Evolutionary conservation across 768 basidiomycete genomes (phyloP).

Genomic region (Mycena albidolilacea): DNA sequence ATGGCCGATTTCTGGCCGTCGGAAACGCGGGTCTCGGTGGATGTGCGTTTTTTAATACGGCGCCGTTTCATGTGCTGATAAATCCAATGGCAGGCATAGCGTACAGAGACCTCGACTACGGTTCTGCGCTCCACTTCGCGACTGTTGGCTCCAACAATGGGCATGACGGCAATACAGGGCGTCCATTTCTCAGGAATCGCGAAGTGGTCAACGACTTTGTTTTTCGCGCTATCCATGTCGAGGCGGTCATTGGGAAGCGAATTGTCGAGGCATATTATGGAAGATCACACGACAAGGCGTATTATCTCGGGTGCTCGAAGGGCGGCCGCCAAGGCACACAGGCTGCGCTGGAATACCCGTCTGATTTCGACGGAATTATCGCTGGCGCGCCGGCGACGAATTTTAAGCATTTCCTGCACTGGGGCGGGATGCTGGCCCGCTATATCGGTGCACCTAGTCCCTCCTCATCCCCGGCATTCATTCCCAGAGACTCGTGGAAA

Average conservation of each 20-base stretch:
- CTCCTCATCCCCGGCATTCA: neutral
- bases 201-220: slow-evolving; percentile 47
- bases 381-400: slow-evolving; percentile 45
- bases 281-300: slow-evolving; percentile 37
- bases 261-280: slow-evolving; percentile 44
- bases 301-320: slow-evolving; percentile 47
- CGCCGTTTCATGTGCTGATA: no score
- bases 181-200: slow-evolving; percentile 27
- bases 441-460: neutral
- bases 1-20: slow-evolving; percentile 32
- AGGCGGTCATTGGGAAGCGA: slow-evolving; percentile 43
- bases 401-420: neutral
- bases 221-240: slow-evolving; percentile 43
- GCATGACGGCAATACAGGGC: slow-evolving; percentile 42
- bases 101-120: slow-evolving; percentile 36
- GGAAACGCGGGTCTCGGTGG: slow-evolving; percentile 40
- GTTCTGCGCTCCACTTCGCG: slow-evolving; percentile 41
- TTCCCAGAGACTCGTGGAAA: slow-evolving; percentile 30
- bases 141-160: slow-evolving; percentile 44
- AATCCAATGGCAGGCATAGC: slow-evolving; percentile 7
- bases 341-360: slow-evolving; percentile 42
- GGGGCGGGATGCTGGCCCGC: neutral
- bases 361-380: slow-evolving; percentile 47
- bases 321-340: slow-evolving; percentile 47
- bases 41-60: slow-evolving; percentile 20